phyloP scores from a whole-genome alignment of 495 filamentous ascomycete genomes.

The Neurospora terricola region DNA sequence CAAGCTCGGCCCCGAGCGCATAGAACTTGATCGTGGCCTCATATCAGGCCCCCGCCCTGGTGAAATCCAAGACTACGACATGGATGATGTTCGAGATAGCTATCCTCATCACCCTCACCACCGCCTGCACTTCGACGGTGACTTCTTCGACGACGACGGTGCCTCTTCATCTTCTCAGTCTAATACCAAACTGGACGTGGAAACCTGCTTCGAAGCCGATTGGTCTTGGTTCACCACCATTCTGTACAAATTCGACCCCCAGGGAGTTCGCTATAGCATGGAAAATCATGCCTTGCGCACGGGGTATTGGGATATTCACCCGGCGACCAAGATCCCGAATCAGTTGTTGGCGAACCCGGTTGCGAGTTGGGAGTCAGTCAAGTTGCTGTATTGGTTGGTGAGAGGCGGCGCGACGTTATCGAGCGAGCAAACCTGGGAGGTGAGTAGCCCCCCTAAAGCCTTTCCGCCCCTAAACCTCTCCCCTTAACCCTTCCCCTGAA shows the following conservation, averaged over 20 bases:
- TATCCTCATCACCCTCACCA: not conserved
- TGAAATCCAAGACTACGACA: not conserved
- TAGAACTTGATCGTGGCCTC: not conserved
- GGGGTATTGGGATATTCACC: conserved; percentile 21
- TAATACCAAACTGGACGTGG: not conserved
- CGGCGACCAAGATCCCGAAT: conserved; percentile 20
- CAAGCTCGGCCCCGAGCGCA: not conserved
- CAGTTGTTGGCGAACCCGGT: conserved; percentile 16
- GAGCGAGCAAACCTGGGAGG: conserved; percentile 24
- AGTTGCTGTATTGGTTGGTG: conserved; percentile 30
- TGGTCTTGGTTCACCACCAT: conserved; percentile 7
- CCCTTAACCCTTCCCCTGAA: not conserved
- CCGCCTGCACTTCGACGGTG: not conserved
- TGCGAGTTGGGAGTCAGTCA: conserved; percentile 15
- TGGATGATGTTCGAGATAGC: not conserved
- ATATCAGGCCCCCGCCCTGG: not conserved
- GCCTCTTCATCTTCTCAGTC: not conserved
- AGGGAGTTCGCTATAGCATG: not conserved
- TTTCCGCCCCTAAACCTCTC: not conserved
- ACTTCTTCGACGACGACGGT: not conserved
- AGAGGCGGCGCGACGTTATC: conserved; percentile 18
- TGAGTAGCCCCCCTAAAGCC: conserved; percentile 2
- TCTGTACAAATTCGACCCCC: not conserved
- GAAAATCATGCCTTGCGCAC: not conserved
- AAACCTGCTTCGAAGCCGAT: conserved; percentile 7